A percentile compares a stretch with the other conserved stretches of the same genome.
Evolutionary conservation across 1,284 basidiomycete genomes (phyloP).

Genomic region (Ceratobasidium sp.): DNA sequence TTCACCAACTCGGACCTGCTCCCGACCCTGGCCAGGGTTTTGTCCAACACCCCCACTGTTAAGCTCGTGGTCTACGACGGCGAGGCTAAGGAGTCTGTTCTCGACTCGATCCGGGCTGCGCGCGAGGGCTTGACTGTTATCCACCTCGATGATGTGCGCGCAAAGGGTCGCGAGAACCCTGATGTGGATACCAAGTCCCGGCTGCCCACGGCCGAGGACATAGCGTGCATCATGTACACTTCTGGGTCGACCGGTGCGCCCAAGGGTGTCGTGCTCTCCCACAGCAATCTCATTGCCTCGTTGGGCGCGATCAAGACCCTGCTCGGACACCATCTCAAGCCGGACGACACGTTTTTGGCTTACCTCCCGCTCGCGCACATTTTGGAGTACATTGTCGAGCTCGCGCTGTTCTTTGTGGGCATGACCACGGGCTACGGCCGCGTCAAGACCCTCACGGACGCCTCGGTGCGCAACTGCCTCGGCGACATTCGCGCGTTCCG

Average conservation of each 20-base stretch:
- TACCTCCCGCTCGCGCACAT: slow-evolving; percentile 96
- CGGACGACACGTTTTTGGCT: slow-evolving; percentile 83
- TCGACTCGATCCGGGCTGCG: slow-evolving; percentile 70
- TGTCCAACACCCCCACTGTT: slow-evolving; percentile 78
- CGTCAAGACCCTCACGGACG: slow-evolving; percentile 96
- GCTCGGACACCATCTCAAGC: slow-evolving; percentile 79
- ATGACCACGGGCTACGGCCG: slow-evolving; percentile 89
- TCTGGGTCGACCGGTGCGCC: slow-evolving; percentile 92
- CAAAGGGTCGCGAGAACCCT: slow-evolving; percentile 70
- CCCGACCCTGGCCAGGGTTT: slow-evolving; percentile 75
- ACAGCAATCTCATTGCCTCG: slow-evolving; percentile 88
- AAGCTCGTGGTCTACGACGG: slow-evolving; percentile 92
- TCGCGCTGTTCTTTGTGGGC: slow-evolving; percentile 73
- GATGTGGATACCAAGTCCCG: slow-evolving; percentile 66
- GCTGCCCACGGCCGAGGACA: slow-evolving; percentile 72
- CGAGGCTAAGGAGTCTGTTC: slow-evolving; percentile 65
- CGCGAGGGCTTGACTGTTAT: slow-evolving; percentile 71
- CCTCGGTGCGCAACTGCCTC: slow-evolving; percentile 88
- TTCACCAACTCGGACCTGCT: slow-evolving; percentile 96
- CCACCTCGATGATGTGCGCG: slow-evolving; percentile 77
- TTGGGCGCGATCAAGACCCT: slow-evolving; percentile 83
- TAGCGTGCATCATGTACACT: slow-evolving; percentile 97
- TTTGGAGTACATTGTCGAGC: slow-evolving; percentile 87
- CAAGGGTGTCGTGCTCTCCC: slow-evolving; percentile 93
- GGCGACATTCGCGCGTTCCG: slow-evolving; percentile 88